Evolutionary conservation across 179 eudicot species (phyloP), one percentile per base, ranked within the genome.

Genomic region (Beta macrorhiza): DNA sequence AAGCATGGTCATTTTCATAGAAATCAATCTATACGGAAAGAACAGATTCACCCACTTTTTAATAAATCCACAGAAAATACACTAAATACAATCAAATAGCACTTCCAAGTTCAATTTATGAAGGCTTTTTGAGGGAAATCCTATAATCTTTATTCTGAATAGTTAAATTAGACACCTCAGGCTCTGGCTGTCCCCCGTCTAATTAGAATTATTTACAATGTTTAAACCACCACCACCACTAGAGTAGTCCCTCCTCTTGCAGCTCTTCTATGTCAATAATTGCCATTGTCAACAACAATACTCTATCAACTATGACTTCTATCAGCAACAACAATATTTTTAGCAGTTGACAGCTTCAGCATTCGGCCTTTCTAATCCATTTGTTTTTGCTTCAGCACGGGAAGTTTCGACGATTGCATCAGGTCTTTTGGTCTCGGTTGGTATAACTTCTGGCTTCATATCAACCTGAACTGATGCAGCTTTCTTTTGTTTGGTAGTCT

Each of bases 171-270:
- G 84, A 78, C 84, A 78, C 64, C 82, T 85, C 77, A 53, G 55
- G 75, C 82, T 74, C 70, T 61, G 74, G 72, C 76, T 53, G 86
- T 80, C 72, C 67, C 81, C 67, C 57, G 74, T 82, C 84, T 84
- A 81, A 78, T 85, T 82, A 85, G 87, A 83, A 74, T 85, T 82
- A 85, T 68, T 82, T 82, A 85, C 87, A 85, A 62, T 61, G 69
- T 65, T 71, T 72, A 45, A 64, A 71, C 44, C 25, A 56, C 78
- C 62, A 29, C 32, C 32, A 29, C 82, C 51, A 15, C 47, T 45
- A 74, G 7, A 81, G 25, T 42, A 78, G 63, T 77, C 65, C 58
- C 79, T 67, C 67, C 75, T 72, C 47, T 73, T 20, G 61, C 25
- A 82, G 75, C 74, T 25, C 70, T 32, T 69, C 87, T 85, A 85